phyloP scores from a whole-genome alignment of 73 alveolate species.

The Symbiodinium pilosum region DNA sequence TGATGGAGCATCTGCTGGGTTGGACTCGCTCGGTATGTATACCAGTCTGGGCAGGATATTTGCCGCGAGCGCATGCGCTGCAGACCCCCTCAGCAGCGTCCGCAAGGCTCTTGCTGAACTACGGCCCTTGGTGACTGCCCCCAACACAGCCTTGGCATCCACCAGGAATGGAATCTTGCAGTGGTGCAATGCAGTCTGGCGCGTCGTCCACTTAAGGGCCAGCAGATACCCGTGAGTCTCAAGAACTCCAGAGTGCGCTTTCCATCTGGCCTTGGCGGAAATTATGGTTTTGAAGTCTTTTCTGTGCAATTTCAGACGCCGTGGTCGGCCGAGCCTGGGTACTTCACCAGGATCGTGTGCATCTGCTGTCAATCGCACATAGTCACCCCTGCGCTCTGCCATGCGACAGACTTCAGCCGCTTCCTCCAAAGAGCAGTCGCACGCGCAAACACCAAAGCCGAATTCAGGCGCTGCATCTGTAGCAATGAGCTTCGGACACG shows the following conservation, averaged over 20 bases:
- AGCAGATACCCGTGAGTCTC: background rate
- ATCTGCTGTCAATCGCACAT: background rate
- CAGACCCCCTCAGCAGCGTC: background rate
- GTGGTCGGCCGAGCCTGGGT: background rate
- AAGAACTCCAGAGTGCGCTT: background rate
- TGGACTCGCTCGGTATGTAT: background rate
- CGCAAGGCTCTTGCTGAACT: background rate
- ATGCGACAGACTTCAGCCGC: background rate
- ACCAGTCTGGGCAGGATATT: background rate
- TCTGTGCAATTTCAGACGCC: background rate
- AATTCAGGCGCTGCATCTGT: background rate
- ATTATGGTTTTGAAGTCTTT: background rate
- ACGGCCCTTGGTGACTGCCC: background rate
- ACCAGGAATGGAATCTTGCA: background rate
- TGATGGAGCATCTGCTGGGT: background rate
- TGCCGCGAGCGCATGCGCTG: background rate
- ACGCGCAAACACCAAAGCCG: background rate
- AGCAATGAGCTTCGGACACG: background rate
- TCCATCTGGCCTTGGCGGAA: background rate
- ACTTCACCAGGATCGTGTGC: background rate
- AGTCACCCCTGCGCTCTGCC: conserved; percentile 1
- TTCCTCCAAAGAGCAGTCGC: background rate
- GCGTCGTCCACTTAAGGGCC: background rate
- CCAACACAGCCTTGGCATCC: background rate
- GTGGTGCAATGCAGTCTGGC: background rate